phyloP scores from a whole-genome alignment of 2,329 filamentous ascomycete genomes.

The Zopfia rhizophila region DNA sequence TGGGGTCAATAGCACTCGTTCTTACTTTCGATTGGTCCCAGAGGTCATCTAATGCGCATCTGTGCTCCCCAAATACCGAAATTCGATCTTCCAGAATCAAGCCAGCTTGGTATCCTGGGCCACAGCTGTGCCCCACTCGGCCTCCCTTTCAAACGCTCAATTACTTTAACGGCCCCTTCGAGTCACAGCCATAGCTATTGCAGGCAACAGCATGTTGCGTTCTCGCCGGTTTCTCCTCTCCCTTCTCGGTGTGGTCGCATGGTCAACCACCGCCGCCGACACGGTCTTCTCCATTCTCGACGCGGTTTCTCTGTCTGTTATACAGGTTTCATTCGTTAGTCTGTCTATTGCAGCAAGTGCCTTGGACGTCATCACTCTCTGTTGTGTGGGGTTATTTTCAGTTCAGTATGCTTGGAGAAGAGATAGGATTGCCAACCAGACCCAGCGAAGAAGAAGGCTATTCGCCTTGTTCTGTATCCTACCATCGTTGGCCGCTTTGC shows the following conservation, averaged over 20 bases:
- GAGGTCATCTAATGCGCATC: constrained; percentile 11
- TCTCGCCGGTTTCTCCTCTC: constrained; percentile 45
- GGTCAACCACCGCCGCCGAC: constrained; percentile 47
- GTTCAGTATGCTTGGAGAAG: constrained; percentile 42
- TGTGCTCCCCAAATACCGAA: constrained; percentile 10
- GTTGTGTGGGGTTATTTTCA: constrained; percentile 40
- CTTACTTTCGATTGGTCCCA: constrained; percentile 15
- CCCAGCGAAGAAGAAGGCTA: constrained; percentile 27
- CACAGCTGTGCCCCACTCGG: constrained; percentile 16
- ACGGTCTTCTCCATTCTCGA: constrained; percentile 50
- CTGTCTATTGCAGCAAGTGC: constrained; percentile 44
- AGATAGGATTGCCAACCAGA: constrained; percentile 33
- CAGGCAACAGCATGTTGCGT: constrained; percentile 28
- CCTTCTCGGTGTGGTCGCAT: constrained; percentile 44
- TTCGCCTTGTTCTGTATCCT: constrained; percentile 34
- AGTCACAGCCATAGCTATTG: constrained; percentile 20
- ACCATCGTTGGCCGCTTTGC: constrained; percentile 35
- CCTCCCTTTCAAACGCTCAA: constrained; percentile 14
- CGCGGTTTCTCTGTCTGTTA: constrained; percentile 41
- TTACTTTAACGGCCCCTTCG: constrained; percentile 3
- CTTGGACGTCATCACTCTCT: constrained; percentile 42
- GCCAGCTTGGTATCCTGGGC: constrained; percentile 17
- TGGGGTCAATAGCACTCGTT: constrained; percentile 17
- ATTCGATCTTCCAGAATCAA: constrained; percentile 15
- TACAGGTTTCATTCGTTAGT: constrained; percentile 34